Conservation (phyloP, 192 early-diverging fungal genomes). For the Coemansia sp. region DNA sequence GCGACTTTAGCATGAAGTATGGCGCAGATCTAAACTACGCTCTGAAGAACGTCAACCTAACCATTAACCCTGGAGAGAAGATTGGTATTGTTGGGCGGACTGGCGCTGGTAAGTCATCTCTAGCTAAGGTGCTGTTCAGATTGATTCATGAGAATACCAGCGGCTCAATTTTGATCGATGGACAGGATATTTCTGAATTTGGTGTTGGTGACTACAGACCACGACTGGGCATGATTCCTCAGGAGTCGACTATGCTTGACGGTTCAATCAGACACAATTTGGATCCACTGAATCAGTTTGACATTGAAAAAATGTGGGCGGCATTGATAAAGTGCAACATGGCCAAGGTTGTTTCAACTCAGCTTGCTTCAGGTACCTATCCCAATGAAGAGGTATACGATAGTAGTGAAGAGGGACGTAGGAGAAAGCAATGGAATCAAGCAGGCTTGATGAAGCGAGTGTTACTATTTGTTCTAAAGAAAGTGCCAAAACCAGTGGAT, state of each 20-base stretch:
- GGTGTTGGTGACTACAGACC: constrained; percentile 64
- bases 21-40: constrained; percentile 15
- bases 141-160: constrained; percentile 59
- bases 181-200: constrained; percentile 67
- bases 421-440: too few species aligned
- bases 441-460: too few species aligned
- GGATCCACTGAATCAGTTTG: constrained; percentile 58
- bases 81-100: constrained; percentile 59
- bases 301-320: constrained; percentile 20
- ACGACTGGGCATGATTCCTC: constrained; percentile 54
- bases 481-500: too few species aligned
- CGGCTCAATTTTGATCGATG: constrained; percentile 71
- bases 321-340: constrained; percentile 22
- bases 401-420: too few species aligned
- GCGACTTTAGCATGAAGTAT: constrained; percentile 26
- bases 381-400: too few species aligned
- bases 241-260: constrained; percentile 64
- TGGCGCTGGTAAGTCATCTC: constrained; percentile 65
- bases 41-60: constrained; percentile 46
- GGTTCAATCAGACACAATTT: constrained; percentile 66
- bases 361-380: too few species aligned
- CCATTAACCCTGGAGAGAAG: constrained; percentile 58
- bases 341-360: neutral
- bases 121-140: constrained; percentile 59
- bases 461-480: too few species aligned